phyloP scores from a whole-genome alignment of 1,284 basidiomycete species.

The Mycosarcoma mackinlayi region DNA sequence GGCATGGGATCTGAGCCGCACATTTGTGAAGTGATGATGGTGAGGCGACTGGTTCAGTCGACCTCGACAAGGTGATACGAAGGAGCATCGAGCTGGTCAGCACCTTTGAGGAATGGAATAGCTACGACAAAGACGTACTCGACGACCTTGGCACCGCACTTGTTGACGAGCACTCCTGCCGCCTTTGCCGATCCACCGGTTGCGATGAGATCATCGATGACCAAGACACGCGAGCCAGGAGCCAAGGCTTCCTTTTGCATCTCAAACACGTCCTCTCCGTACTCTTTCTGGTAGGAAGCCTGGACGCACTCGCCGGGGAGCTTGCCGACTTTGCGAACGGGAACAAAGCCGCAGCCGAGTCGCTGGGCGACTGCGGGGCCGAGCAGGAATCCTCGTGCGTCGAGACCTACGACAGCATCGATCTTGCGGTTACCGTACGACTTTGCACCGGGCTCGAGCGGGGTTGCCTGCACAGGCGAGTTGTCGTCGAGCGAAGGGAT shows the following conservation, averaged over 20 bases:
- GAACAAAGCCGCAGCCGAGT: conserved; percentile 93
- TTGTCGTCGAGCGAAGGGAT: conserved; percentile 72
- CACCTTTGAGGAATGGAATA: conserved; percentile 83
- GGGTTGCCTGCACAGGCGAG: conserved; percentile 16
- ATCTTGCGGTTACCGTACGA: conserved; percentile 72
- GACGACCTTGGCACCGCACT: conserved; percentile 83
- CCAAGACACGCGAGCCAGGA: conserved; percentile 81
- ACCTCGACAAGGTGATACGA: conserved; percentile 70
- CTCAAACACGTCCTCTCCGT: conserved; percentile 95
- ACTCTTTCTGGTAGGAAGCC: conserved; percentile 91
- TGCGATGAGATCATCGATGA: conserved; percentile 96
- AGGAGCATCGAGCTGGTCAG: conserved; percentile 83
- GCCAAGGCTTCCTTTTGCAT: conserved; percentile 90
- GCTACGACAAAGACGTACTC: conserved; percentile 97
- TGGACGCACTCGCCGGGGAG: conserved; percentile 85
- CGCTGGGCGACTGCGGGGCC: conserved; percentile 91
- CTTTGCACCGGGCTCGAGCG: conserved; percentile 40
- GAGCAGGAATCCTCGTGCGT: conserved; percentile 94
- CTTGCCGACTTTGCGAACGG: conserved; percentile 93
- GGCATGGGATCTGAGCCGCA: background rate
- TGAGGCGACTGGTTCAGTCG: conserved; percentile 20
- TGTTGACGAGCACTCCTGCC: conserved; percentile 87
- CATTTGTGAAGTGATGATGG: background rate
- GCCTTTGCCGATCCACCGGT: conserved; percentile 95
- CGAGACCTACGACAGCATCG: conserved; percentile 93